Base-by-base conservation (phyloP, 2,329 filamentous ascomycete species). In the Lecanicillium sp. region DNA sequence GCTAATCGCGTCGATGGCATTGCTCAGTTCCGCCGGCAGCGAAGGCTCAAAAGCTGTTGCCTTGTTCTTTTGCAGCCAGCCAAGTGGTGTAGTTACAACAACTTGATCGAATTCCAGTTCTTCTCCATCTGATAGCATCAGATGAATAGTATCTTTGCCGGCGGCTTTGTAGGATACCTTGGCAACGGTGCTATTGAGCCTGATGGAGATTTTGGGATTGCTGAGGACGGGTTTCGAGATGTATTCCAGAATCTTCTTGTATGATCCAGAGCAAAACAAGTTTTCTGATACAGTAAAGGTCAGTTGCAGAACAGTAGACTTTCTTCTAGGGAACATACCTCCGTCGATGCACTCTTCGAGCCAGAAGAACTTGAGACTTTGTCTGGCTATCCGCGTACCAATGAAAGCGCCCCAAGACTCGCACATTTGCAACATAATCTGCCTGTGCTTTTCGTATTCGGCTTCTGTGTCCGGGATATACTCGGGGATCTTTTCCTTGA, bases 301-400 rank as follows among this genome's bases (percentile, higher is more conserved):
- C 11, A 25, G 22, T 11, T 11, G 11, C 22, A 7, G 6, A 7
- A 25, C 7, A 6, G 11, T 11, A 25, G 22, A 11, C 11, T 25
- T 25, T 11, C 7, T 25, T 6, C 7, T 25, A 25, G 7, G 22
- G 0, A 4, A 20, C 3, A 12, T 53, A 76, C 76, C 74, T 33
- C 82, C 83, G 53, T 87, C 82, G 37, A 87, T 79, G 47, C 81
- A 85, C 57, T 87, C 81, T 53, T 88, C 84, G 5, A 88, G 55
- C 81, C 82, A 87, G 55, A 87, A 84, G 61, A 78, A 87, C 61
- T 80, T 84, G 22, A 87, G 63, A 49, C 81, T 86, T 55, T 88
- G 84, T 18, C 54, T 71, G 37, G 68, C 61, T 8, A 84, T 65
- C 1, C 77, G 71, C 42, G 72, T 81, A 12, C 84, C 84, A 5